Evolutionary conservation across 2,329 filamentous ascomycete genomes (phyloP), one percentile per base, ranked within the genome.

Genomic region (Colletotrichum kahawae): DNA sequence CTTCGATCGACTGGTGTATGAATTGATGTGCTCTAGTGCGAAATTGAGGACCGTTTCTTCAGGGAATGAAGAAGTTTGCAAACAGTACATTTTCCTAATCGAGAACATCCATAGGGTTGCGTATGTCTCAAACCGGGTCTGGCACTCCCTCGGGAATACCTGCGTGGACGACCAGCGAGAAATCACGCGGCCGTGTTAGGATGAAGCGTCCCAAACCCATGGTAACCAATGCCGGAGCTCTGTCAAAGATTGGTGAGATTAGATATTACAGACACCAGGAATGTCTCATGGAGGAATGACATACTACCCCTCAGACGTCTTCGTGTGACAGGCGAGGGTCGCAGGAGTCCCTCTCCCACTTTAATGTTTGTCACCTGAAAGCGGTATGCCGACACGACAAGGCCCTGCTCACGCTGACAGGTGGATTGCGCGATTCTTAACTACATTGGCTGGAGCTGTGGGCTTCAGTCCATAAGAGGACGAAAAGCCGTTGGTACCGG

Each of bases 111-210:
- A 21, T 51, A 2, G n/a, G n/a, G 43, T 51, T 51, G n/a, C n/a
- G 43, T 24, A 51, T 4, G 1, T 1, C 12, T 2, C 21, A 1
- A 13, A 2, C 10, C 0, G 4, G 2, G 43, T 0, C 43, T 51
- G 43, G n/a, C 43, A 51, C 10, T 51, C n/a, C n/a, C 43, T 51
- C 5, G 1, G 2, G 10, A 21, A 1, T 2, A 51, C 43, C 0
- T 21, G 43, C 43, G 43, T 0, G 0, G 43, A 51, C n/a, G 43
- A 48, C 38, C 9, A 51, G 43, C 43, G 43, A 51, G 10, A 24
- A 51, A 51, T 24, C 43, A 51, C n/a, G n/a, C 43, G 43, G n/a
- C 43, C 1, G 6, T 51, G n/a, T 51, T 21, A 21, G n/a, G 43
- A 51, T 24, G 43, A 51, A 1, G 1, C n/a, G 43, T 51, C n/a